Percentiles rank a stretch among this genome's conserved stretches.
These are phyloP conservation scores for Lactuca sativa DNA, from an alignment of 129 eudicot species.

Conservation along the genomic window DNA sequence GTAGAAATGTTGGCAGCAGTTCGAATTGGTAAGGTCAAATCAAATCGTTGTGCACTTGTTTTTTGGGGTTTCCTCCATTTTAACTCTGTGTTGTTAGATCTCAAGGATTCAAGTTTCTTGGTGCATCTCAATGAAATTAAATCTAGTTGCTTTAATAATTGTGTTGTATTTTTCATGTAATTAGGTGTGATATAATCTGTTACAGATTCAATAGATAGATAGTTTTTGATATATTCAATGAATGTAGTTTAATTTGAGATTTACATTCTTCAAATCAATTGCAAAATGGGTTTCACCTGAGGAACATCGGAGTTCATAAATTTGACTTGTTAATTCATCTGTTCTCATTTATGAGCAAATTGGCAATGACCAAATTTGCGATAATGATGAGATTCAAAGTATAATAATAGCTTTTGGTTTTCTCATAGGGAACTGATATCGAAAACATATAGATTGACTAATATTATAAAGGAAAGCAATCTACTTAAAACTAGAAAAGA, in stretches of 20 bases:
- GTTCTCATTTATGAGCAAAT: not conserved
- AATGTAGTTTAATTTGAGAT: not conserved
- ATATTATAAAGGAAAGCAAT: too few species aligned
- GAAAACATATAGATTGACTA: too few species aligned
- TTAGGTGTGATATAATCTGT: constrained; percentile 10
- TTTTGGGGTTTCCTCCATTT: not conserved
- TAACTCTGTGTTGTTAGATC: not conserved
- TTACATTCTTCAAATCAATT: too few species aligned
- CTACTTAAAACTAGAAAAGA: too few species aligned
- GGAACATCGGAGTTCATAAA: not conserved
- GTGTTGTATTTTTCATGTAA: constrained; percentile 14
- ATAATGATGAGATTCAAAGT: too few species aligned
- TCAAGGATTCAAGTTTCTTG: constrained; percentile 9
- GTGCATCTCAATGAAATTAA: constrained; percentile 16
- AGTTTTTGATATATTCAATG: not conserved
- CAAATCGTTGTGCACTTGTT: constrained; percentile 10
- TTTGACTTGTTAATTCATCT: too few species aligned
- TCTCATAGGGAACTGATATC: too few species aligned
- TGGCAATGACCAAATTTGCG: not conserved
- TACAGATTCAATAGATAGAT: constrained; percentile 9
- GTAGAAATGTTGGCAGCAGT: not conserved
- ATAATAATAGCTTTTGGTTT: too few species aligned
- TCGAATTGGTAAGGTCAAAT: constrained; percentile 1
- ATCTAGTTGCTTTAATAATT: constrained; percentile 12
- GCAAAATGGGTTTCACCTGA: too few species aligned